These are phyloP conservation scores for Fusarium piperis DNA, from an alignment of 2,329 filamentous ascomycete species.

Conservation along the genomic window DNA sequence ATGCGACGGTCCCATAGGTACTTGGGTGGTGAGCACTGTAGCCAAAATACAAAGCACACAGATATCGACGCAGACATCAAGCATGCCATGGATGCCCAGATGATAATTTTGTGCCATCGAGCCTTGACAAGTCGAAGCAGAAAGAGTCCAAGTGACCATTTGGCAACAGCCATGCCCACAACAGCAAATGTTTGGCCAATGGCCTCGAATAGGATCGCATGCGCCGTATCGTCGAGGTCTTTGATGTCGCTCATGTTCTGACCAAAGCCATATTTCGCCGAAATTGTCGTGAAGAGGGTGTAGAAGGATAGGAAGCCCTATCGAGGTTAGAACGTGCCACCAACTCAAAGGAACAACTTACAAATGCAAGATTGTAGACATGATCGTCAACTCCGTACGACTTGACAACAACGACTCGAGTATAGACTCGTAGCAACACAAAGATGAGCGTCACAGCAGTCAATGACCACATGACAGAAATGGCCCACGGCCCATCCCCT, in stretches of 20 bases:
- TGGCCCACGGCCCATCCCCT: conserved; percentile 31
- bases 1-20: conserved; percentile 34
- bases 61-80: conserved; percentile 32
- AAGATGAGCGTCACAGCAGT: conserved; percentile 41
- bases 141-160: conserved; percentile 52
- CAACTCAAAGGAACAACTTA: not conserved
- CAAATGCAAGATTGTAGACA: conserved; percentile 43
- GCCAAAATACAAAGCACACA: conserved; percentile 23
- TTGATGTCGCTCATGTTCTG: conserved; percentile 41
- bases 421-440: conserved; percentile 50
- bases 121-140: conserved; percentile 49
- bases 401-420: conserved; percentile 44
- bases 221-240: conserved; percentile 22
- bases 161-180: conserved; percentile 51
- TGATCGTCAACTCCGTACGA: conserved; percentile 48
- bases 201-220: conserved; percentile 44
- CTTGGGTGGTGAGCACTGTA: conserved; percentile 30
- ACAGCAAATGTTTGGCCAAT: conserved; percentile 51
- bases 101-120: conserved; percentile 47
- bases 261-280: conserved; percentile 48
- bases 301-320: conserved; percentile 45
- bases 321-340: not conserved
- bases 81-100: conserved; percentile 45
- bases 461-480: conserved; percentile 44
- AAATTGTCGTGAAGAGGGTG: conserved; percentile 45